Conservation (phyloP, 805 yeast genomes). For the Wickerhamomyces subpelliculosus region DNA sequence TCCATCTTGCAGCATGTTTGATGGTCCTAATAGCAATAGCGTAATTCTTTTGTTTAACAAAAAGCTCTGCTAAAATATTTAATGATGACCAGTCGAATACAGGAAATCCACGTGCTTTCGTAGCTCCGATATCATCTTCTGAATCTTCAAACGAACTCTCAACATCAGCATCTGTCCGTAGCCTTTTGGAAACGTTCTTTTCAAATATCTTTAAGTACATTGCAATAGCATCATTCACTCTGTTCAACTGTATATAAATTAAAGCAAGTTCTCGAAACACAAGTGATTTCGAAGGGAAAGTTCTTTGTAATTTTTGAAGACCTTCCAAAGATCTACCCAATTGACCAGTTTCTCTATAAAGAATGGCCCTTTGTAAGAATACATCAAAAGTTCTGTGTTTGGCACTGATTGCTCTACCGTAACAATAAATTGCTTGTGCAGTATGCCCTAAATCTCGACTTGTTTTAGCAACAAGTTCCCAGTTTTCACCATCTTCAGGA, state of each 20-base stretch:
- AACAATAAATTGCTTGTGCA: constrained; percentile 77
- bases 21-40: constrained; percentile 55
- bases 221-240: constrained; percentile 68
- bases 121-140: constrained; percentile 9
- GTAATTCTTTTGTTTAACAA: constrained; percentile 62
- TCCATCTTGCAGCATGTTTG: constrained; percentile 75
- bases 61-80: constrained; percentile 76
- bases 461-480: constrained; percentile 70
- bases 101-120: constrained; percentile 28
- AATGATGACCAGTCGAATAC: constrained; percentile 83
- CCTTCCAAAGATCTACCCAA: constrained; percentile 70
- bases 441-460: constrained; percentile 59
- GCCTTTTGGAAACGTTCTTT: constrained; percentile 42
- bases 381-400: constrained; percentile 45
- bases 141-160: constrained; percentile 23
- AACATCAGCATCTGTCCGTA: constrained; percentile 19
- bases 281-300: constrained; percentile 52
- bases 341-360: constrained; percentile 61
- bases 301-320: constrained; percentile 48
- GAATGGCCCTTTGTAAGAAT: constrained; percentile 55
- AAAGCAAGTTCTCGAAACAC: constrained; percentile 58
- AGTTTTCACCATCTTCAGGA: constrained; percentile 67
- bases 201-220: constrained; percentile 60
- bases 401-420: constrained; percentile 50
- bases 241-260: constrained; percentile 38